phyloP scores from a whole-genome alignment of 2,329 filamentous ascomycete genomes.

The Parastagonospora nodorum region DNA sequence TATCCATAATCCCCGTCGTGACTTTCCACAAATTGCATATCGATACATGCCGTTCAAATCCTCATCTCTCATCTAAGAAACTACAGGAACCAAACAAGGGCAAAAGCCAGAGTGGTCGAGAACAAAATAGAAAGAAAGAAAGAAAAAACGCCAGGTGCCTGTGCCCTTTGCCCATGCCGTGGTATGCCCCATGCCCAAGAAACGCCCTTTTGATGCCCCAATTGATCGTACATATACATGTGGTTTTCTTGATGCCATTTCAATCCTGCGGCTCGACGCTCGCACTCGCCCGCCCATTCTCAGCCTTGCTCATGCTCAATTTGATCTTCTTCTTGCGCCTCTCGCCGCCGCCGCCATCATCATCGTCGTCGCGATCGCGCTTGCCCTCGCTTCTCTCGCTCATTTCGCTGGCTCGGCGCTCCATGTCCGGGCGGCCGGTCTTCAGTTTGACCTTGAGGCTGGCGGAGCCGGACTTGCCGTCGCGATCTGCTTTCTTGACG shows the following conservation, averaged over 20 bases:
- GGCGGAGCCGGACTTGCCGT: conserved; percentile 25
- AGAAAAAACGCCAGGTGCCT: no score
- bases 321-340: conserved; percentile 48
- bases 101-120: no score
- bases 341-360: conserved; percentile 34
- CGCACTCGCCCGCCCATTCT: conserved; percentile 15
- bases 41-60: no score
- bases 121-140: no score
- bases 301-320: conserved; percentile 30
- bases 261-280: conserved; percentile 15
- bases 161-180: no score
- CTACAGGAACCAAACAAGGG: no score
- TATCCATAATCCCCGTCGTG: no score
- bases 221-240: no score
- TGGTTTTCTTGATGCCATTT: background rate
- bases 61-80: no score
- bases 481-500: conserved; percentile 47
- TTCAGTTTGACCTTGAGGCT: conserved; percentile 44
- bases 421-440: conserved; percentile 30
- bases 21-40: no score
- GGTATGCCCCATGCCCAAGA: no score
- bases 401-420: conserved; percentile 36
- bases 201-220: no score
- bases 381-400: conserved; percentile 40
- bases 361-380: conserved; percentile 40